Conservation (phyloP, 2,329 filamentous ascomycete genomes). For the Diaporthe destruens region DNA sequence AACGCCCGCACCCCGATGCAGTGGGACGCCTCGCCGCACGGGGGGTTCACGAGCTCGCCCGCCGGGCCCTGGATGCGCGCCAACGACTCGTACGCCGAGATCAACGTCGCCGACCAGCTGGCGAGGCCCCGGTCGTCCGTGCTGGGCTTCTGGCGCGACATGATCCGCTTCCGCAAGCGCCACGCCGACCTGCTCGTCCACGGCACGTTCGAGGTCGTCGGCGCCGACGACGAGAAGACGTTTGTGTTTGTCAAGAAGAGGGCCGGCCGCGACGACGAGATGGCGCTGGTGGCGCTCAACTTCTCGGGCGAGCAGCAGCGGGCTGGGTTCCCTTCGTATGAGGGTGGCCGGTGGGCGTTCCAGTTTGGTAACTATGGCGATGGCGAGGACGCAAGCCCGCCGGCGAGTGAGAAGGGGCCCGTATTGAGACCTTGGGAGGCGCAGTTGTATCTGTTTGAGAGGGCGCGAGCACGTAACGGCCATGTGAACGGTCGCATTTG, state of each 20-base stretch:
- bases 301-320: slow-evolving; percentile 56
- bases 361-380: slow-evolving; percentile 51
- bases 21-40: slow-evolving; percentile 68
- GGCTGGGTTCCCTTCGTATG: slow-evolving; percentile 46
- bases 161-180: slow-evolving; percentile 66
- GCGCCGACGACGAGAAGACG: slow-evolving; percentile 58
- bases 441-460: slow-evolving; percentile 48
- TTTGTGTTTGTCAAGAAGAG: slow-evolving; percentile 59
- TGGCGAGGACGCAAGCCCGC: slow-evolving; percentile 43
- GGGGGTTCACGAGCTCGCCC: slow-evolving; percentile 69
- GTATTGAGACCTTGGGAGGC: slow-evolving; percentile 53
- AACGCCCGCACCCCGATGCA: slow-evolving; percentile 78
- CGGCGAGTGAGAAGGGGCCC: slow-evolving; percentile 38
- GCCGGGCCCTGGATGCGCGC: slow-evolving; percentile 70
- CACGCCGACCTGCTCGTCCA: slow-evolving; percentile 71
- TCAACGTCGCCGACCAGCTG: slow-evolving; percentile 68
- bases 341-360: slow-evolving; percentile 43
- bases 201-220: slow-evolving; percentile 67
- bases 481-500: slow-evolving; percentile 20
- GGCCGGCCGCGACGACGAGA: slow-evolving; percentile 43
- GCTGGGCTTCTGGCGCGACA: slow-evolving; percentile 71
- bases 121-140: slow-evolving; percentile 59
- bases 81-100: slow-evolving; percentile 66
- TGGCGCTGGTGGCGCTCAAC: slow-evolving; percentile 55
- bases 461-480: slow-evolving; percentile 3